Evolutionary conservation across 768 basidiomycete species (phyloP), one percentile per base, ranked within the genome.

Genomic region (Calocybe gangraenosa): DNA sequence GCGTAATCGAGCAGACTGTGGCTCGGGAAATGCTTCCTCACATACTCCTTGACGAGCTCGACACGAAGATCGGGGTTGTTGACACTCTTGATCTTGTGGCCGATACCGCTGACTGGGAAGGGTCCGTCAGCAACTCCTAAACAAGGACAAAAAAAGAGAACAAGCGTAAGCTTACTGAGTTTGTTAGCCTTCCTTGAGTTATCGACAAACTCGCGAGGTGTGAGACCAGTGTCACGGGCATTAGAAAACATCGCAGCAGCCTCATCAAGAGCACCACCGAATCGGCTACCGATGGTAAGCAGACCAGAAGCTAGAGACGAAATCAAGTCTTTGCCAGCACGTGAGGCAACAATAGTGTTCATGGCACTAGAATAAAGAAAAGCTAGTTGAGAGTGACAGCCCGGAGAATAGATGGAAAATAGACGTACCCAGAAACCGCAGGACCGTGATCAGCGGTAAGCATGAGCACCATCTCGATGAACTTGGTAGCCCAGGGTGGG

Each of bases 391-490:
- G 17, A 34, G 18, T 2, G 55, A 64, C 17, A 10, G 1, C n/a
- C n/a, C n/a, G 17, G 11, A 13, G 25, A 20, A 7, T 6, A 40
- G 51, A 67, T 65, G 7, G 19, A 3, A 7, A 11, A 28, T 28
- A 11, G 25, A 57, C 58, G 20, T 55, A 65, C 64, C 79, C 92
- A 65, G 92, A 94, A n/a, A 96, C 92, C 45, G 92, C 92, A 7
- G 93, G 93, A 59, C 93, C 92, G 70, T 98, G 95, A 67, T 99
- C 95, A 51, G 95, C 95, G 10, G 95, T 99, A 55, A 99, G 78
- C 91, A 96, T 95, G 64, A 99, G 79, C 43, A 97, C 93, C 96
- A 98, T 99, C 76, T 99, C 95, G 65, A 99, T 85, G 78, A 99
- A 99, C 74, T 97, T 98, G 65, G 92, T 84, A 37, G 94, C 95